These are phyloP conservation scores for Sechiopsis laciniata DNA, from an alignment of 306 rosid genomes.

Conservation along the genomic window DNA sequence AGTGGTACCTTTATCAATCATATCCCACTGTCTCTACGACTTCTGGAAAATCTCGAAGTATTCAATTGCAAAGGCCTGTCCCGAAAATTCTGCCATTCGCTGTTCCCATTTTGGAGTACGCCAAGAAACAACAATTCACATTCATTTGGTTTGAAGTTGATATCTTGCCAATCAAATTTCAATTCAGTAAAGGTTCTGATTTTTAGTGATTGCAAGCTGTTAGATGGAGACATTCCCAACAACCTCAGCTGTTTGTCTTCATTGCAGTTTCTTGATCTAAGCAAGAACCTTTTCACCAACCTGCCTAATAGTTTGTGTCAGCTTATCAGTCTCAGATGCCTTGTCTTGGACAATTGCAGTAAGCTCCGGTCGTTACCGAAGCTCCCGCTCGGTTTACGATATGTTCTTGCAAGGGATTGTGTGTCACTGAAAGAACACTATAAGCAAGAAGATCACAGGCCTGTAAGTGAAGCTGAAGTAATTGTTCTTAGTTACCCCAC, in stretches of 20 bases:
- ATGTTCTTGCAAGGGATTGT: slow-evolving; percentile 16
- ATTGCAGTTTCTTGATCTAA: slow-evolving; percentile 22
- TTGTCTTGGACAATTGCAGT: slow-evolving; percentile 10
- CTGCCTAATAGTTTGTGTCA: slow-evolving; percentile 18
- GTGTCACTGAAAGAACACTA: not conserved
- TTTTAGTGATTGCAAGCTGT: slow-evolving; percentile 23
- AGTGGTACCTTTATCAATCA: slow-evolving; percentile 26
- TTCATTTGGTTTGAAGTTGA: slow-evolving; percentile 15
- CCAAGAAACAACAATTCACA: not conserved
- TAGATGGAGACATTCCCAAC: slow-evolving; percentile 23
- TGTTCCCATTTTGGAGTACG: not conserved
- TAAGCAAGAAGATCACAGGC: not conserved
- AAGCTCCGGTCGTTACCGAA: slow-evolving; percentile 22
- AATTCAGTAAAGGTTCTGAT: slow-evolving; percentile 3
- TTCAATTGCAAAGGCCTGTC: slow-evolving; percentile 15
- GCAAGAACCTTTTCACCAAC: slow-evolving; percentile 21
- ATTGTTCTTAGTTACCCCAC: not conserved
- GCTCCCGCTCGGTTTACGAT: slow-evolving; percentile 8
- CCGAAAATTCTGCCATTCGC: slow-evolving; percentile 17
- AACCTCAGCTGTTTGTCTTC: slow-evolving; percentile 21
- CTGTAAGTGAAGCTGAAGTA: not conserved
- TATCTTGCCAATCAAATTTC: slow-evolving; percentile 3
- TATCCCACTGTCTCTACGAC: slow-evolving; percentile 12
- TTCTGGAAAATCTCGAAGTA: slow-evolving; percentile 10
- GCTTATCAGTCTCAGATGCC: slow-evolving; percentile 18